phyloP scores from a whole-genome alignment of 352 stramenopile species.

The Lagenidium giganteum region DNA sequence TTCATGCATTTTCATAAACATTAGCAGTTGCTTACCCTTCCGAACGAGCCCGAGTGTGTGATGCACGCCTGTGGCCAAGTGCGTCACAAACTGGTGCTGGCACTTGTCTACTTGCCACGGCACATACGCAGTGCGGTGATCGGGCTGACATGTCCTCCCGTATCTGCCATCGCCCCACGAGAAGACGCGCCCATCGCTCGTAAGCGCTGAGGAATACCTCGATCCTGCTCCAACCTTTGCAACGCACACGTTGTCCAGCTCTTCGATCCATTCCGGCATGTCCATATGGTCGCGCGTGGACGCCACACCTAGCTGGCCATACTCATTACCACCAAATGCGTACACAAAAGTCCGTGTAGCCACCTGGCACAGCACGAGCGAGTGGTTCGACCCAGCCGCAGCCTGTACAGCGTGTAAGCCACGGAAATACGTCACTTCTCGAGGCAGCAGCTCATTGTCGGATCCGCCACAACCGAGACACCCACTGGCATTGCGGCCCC shows the following conservation, averaged over 20 bases:
- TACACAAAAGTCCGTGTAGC: conserved; percentile 41
- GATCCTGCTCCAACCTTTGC: conserved; percentile 42
- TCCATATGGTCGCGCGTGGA: conserved; percentile 24
- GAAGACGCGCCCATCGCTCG: conserved; percentile 37
- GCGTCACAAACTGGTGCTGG: conserved; percentile 27
- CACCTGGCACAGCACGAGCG: conserved; percentile 39
- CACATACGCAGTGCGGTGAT: conserved; percentile 35
- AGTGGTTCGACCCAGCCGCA: conserved; percentile 41
- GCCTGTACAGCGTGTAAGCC: conserved; percentile 27
- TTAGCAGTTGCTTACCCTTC: too few species aligned
- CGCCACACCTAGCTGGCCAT: conserved; percentile 42
- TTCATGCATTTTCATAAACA: too few species aligned
- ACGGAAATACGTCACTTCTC: conserved; percentile 44
- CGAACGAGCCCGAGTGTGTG: conserved; percentile 39
- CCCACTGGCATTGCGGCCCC: conserved; percentile 26
- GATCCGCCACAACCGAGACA: conserved; percentile 45
- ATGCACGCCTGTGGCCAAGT: conserved; percentile 35
- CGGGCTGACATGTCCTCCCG: conserved; percentile 23
- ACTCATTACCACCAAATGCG: conserved; percentile 44
- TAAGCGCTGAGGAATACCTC: conserved; percentile 38
- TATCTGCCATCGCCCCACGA: conserved; percentile 45
- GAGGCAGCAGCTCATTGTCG: conserved; percentile 15
- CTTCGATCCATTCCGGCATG: conserved; percentile 39
- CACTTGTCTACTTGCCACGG: conserved; percentile 35
- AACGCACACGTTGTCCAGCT: conserved; percentile 31